Evolutionary conservation across 805 yeast genomes (phyloP).

Genomic region (Saturnispora galanensis): DNA sequence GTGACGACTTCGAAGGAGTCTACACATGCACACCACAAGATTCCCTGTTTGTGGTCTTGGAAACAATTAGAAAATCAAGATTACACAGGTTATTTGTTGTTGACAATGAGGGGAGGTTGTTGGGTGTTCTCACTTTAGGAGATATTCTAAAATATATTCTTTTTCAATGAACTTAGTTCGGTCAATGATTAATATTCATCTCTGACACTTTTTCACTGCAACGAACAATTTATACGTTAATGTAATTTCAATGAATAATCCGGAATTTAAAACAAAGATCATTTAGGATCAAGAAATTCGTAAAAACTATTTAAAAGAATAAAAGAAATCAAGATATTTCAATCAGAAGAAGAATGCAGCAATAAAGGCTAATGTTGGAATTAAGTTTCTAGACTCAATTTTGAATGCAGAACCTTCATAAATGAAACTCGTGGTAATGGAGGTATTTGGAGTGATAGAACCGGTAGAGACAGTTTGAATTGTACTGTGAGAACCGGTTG

Average conservation of each 20-base stretch:
- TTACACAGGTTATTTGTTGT: slow-evolving; percentile 89
- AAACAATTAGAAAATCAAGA: slow-evolving; percentile 83
- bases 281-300: too few relatives aligned
- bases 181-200: too few relatives aligned
- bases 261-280: too few relatives aligned
- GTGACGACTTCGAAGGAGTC: slow-evolving; percentile 96
- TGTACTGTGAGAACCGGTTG: too few relatives aligned
- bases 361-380: not conserved
- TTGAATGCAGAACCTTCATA: not conserved
- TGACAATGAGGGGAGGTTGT: slow-evolving; percentile 65
- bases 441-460: not conserved
- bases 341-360: not conserved
- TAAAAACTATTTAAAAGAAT: too few relatives aligned
- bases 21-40: slow-evolving; percentile 89
- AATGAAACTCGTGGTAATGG: not conserved
- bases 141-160: slow-evolving; percentile 81
- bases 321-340: too few relatives aligned
- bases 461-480: not conserved
- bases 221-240: too few relatives aligned
- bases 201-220: too few relatives aligned
- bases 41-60: slow-evolving; percentile 79
- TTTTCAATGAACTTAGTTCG: not conserved
- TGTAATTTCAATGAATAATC: too few relatives aligned
- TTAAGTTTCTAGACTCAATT: not conserved
- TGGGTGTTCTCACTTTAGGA: slow-evolving; percentile 82